Percentiles rank a stretch among this genome's conserved stretches.
These are phyloP conservation scores for Cyamopsis tetragonoloba DNA, from an alignment of 306 rosid genomes.

Conservation along the genomic window DNA sequence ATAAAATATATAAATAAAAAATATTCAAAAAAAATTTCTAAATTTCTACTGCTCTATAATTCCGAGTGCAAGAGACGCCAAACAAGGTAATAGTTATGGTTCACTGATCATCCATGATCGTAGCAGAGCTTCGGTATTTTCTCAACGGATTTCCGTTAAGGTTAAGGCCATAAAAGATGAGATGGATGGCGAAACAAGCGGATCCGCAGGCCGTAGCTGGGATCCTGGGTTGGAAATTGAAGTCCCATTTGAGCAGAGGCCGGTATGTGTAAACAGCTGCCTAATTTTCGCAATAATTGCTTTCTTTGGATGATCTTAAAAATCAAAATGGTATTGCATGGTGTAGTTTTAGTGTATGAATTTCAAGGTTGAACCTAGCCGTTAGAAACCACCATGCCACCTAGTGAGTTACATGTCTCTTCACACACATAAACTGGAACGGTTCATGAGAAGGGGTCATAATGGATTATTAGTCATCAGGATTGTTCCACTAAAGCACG, in stretches of 20 bases:
- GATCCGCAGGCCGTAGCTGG: constrained; percentile 77
- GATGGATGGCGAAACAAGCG: constrained; percentile 62
- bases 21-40: no score
- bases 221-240: constrained; percentile 84
- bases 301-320: constrained; percentile 3
- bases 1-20: no score
- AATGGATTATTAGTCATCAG: neutral
- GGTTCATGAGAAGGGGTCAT: neutral
- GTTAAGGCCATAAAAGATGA: constrained; percentile 68
- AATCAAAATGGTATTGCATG: constrained; percentile 9
- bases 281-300: neutral
- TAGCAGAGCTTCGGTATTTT: constrained; percentile 31
- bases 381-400: neutral
- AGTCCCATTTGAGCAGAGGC: constrained; percentile 94
- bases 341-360: neutral
- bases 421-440: neutral
- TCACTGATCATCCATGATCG: constrained; percentile 46
- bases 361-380: constrained; percentile 11
- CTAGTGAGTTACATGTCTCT: neutral
- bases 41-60: constrained; percentile 62
- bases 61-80: constrained; percentile 43
- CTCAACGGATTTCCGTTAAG: constrained; percentile 41
- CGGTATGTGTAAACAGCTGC: constrained; percentile 45
- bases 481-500: constrained; percentile 5
- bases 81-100: constrained; percentile 38